These are phyloP conservation scores for Pythium biforme DNA, from an alignment of 352 stramenopile species.

Conservation along the genomic window DNA sequence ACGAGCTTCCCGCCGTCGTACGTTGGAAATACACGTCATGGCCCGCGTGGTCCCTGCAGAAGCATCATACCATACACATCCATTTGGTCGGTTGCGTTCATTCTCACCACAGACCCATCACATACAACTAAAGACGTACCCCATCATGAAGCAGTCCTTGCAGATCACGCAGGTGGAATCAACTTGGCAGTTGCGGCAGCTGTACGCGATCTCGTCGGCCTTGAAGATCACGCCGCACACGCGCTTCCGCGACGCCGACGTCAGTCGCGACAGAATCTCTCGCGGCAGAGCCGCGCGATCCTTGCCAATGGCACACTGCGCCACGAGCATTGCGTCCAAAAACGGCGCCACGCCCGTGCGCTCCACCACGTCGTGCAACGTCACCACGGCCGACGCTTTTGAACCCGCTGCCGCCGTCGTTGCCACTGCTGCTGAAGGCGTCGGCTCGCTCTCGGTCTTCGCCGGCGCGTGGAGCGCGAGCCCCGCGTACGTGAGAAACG, in stretches of 20 bases:
- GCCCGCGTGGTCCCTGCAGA: constrained; percentile 55
- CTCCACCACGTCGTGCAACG: neutral
- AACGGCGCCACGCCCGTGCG: constrained; percentile 26
- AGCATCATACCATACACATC: neutral
- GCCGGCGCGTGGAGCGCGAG: constrained; percentile 23
- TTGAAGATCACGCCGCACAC: constrained; percentile 85
- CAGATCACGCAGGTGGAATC: constrained; percentile 87
- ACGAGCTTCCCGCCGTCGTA: constrained; percentile 83
- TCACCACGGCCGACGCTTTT: neutral
- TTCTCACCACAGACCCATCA: neutral
- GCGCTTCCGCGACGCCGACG: constrained; percentile 58
- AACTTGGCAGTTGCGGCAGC: constrained; percentile 84
- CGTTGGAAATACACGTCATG: constrained; percentile 88
- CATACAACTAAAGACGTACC: constrained; percentile 30
- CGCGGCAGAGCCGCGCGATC: constrained; percentile 42
- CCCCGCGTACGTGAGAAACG: constrained; percentile 45
- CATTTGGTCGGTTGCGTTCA: neutral
- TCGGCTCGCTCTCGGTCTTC: neutral
- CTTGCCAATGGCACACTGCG: constrained; percentile 49
- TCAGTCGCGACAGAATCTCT: constrained; percentile 66
- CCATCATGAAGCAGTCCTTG: constrained; percentile 83
- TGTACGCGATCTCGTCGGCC: constrained; percentile 86
- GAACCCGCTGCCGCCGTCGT: too few species aligned
- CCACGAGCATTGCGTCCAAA: constrained; percentile 55
- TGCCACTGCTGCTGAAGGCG: neutral